A percentile compares a stretch with the other conserved stretches of the same genome.
Conservation (phyloP, 192 early-diverging fungal genomes). For the Coemansia erecta region DNA sequence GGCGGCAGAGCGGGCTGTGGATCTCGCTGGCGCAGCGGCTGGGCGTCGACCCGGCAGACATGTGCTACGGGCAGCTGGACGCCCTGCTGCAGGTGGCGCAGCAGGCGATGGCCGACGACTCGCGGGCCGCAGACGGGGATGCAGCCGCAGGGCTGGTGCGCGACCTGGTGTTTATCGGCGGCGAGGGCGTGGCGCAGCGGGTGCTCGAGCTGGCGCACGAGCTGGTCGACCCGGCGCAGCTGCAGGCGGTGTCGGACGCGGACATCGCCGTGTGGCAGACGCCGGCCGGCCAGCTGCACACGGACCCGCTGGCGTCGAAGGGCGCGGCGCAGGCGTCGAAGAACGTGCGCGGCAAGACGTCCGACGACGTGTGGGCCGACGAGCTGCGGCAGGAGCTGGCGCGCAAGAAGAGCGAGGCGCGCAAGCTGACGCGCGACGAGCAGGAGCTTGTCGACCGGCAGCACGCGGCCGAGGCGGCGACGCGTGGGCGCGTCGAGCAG, state of each 20-base stretch:
- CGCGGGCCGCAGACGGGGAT: slow-evolving; percentile 7
- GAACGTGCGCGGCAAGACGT: slow-evolving; percentile 9
- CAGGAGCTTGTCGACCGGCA: slow-evolving; percentile 69
- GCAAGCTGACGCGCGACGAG: slow-evolving; percentile 64
- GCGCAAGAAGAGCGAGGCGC: slow-evolving; percentile 28
- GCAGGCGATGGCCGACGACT: slow-evolving; percentile 40
- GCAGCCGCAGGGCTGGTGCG: slow-evolving; percentile 22
- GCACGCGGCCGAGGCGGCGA: slow-evolving; percentile 65
- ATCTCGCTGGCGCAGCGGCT: slow-evolving; percentile 77
- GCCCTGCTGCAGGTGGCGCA: slow-evolving; percentile 54
- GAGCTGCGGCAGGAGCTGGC: slow-evolving; percentile 33
- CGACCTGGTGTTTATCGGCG: slow-evolving; percentile 36
- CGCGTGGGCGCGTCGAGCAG: slow-evolving; percentile 64
- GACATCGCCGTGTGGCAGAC: slow-evolving; percentile 41
- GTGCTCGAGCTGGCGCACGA: slow-evolving; percentile 24
- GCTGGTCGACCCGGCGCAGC: slow-evolving; percentile 20
- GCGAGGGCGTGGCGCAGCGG: slow-evolving; percentile 33
- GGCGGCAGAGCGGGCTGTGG: slow-evolving; percentile 75
- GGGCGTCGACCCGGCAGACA: slow-evolving; percentile 65
- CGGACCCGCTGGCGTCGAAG: slow-evolving; percentile 27
- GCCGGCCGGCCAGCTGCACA: slow-evolving; percentile 29
- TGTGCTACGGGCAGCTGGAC: slow-evolving; percentile 47
- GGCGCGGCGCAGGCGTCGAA: neutral
- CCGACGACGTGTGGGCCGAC: slow-evolving; percentile 42
- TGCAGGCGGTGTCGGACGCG: slow-evolving; percentile 20